These are phyloP conservation scores for Neofusicoccum cordaticola DNA, from an alignment of 2,329 filamentous ascomycete genomes.

Conservation along the genomic window DNA sequence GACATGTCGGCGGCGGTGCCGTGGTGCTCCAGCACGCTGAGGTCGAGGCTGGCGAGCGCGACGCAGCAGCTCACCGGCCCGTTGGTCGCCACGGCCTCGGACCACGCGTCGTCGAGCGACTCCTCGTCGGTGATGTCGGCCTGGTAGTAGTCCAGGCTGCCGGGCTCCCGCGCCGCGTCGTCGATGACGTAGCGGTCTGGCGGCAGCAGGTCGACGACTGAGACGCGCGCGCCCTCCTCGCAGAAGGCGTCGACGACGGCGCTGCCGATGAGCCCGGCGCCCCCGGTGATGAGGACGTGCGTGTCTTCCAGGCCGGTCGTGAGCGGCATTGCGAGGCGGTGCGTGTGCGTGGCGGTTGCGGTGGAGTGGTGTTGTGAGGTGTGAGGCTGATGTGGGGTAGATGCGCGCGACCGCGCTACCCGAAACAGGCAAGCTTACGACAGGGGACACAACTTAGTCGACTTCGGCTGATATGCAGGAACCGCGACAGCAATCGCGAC, in stretches of 20 bases:
- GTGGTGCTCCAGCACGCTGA: slow-evolving; percentile 38
- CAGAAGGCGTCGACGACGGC: slow-evolving; percentile 41
- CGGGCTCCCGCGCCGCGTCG: neutral
- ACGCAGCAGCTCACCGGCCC: slow-evolving; percentile 42
- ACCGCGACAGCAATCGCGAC: too few relatives aligned
- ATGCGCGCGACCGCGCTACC: neutral
- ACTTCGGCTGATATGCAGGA: too few relatives aligned
- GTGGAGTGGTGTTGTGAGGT: neutral
- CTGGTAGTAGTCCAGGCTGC: slow-evolving; percentile 20
- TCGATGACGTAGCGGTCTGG: neutral
- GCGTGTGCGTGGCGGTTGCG: neutral
- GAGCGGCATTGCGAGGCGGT: slow-evolving; percentile 20
- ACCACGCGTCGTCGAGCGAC: slow-evolving; percentile 35
- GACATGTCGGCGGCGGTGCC: slow-evolving; percentile 41
- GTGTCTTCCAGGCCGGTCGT: slow-evolving; percentile 33
- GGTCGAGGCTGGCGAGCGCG: slow-evolving; percentile 44
- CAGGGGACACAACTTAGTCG: neutral
- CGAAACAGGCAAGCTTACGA: neutral
- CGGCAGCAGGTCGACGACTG: slow-evolving; percentile 33
- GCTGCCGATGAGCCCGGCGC: slow-evolving; percentile 46
- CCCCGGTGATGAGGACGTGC: slow-evolving; percentile 47
- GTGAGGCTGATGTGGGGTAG: neutral
- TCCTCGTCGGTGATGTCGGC: slow-evolving; percentile 38
- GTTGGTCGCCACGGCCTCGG: slow-evolving; percentile 30
- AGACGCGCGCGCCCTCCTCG: slow-evolving; percentile 40